Base-by-base conservation (phyloP, 805 yeast genomes). In the Metschnikowia anglica region DNA sequence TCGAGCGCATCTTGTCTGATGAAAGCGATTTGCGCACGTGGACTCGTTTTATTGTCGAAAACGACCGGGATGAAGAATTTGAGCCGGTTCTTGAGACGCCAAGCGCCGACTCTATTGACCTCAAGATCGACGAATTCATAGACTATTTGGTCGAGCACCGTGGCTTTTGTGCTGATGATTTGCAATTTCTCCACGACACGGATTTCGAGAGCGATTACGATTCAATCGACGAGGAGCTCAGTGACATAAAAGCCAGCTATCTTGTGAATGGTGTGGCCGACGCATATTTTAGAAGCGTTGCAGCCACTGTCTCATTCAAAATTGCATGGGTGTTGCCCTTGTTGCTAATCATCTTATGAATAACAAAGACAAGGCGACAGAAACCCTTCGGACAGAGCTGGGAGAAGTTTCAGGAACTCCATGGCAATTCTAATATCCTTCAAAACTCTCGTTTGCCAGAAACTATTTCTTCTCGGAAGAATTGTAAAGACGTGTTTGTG, bases 201-300 rank as follows among this genome's bases (percentile, higher is more conserved):
- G 53, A 60, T 21, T 46, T 66, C 37, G 70, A 68, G 50, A 59
- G 63, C 46, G 72, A 72, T 4, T 51, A 60, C n/a, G 65, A 63
- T 7, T 65, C 66, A 38, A 69, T 70, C 33, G 72, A 70, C 39
- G 44, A 49, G 23, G 72, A 66, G 49, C 59, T 69, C 39, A 51
- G 66, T 19, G 62, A 54, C 33, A 59, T 68, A 39, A 57, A 40
- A 33, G 39, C 30, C 12, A 37, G 35, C 20, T 36, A 34, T 24
- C 11, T 33, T 3, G 30, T 34, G 11, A 12, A 13, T 12, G 34
- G 34, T 1, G 19, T 16, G 2, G 18, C 32, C 20, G 31, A 24
- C 11, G 37, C 32, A 9, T 36, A 30, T 10, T 24, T 35, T 21
- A 19, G 39, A 18, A 40, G 30, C 30, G 13, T 5, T 6, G 43